Evolutionary conservation across 2,329 filamentous ascomycete species (phyloP).

Genomic region (Didymella keratinophila): DNA sequence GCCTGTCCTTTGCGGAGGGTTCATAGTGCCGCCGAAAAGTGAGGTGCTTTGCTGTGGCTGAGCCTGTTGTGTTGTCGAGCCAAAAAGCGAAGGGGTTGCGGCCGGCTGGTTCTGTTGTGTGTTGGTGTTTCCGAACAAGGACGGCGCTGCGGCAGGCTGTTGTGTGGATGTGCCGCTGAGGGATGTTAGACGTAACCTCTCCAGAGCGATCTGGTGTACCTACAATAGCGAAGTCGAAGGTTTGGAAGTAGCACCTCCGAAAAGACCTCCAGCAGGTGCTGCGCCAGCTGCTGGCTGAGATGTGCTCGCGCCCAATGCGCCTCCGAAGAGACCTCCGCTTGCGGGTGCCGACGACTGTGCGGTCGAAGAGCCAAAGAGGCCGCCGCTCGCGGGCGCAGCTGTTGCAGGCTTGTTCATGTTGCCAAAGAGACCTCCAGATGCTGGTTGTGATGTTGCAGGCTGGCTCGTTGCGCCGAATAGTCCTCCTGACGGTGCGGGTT

Average conservation of each 20-base stretch:
- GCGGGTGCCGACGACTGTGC: slow-evolving; percentile 38
- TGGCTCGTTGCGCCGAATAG: slow-evolving; percentile 33
- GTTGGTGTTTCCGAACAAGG: slow-evolving; percentile 43
- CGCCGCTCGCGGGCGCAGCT: slow-evolving; percentile 34
- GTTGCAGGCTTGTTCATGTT: slow-evolving; percentile 46
- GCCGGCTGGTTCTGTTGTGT: slow-evolving; percentile 42
- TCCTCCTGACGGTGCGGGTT: slow-evolving; percentile 31
- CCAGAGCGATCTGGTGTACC: slow-evolving; percentile 23
- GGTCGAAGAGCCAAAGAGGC: slow-evolving; percentile 48
- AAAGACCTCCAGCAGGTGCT: slow-evolving; percentile 45
- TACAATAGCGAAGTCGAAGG: slow-evolving; percentile 48
- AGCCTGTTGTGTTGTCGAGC: slow-evolving; percentile 35
- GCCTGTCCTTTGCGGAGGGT: slow-evolving; percentile 39
- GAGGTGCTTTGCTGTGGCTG: slow-evolving; percentile 43
- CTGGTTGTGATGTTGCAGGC: slow-evolving; percentile 33
- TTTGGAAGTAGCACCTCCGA: slow-evolving; percentile 38
- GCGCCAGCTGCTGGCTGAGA: slow-evolving; percentile 27
- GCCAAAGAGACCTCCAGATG: slow-evolving; percentile 47
- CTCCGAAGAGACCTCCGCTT: slow-evolving; percentile 45
- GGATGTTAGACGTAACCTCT: slow-evolving; percentile 40
- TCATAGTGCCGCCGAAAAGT: slow-evolving; percentile 46
- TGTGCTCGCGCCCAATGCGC: slow-evolving; percentile 40
- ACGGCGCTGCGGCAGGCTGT: slow-evolving; percentile 36
- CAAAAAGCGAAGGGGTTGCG: slow-evolving; percentile 45
- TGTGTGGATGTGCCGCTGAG: slow-evolving; percentile 47